Conservation (phyloP, 345 rosid species). For the Melastoma malabathricum region DNA sequence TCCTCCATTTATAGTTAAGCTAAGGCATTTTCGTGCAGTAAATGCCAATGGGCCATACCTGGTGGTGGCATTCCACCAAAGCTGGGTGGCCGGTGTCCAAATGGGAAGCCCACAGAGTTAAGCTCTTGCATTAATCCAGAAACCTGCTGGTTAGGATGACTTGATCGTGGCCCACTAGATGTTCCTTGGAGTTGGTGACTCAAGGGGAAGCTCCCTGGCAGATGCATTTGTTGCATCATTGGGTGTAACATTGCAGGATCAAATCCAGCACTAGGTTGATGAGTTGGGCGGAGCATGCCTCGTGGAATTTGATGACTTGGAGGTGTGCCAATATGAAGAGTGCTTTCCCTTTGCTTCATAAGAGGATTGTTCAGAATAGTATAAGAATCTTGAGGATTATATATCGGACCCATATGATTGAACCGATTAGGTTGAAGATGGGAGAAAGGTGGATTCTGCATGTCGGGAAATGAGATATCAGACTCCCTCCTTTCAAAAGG, state of each 20-base stretch:
- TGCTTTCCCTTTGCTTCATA: slow-evolving; percentile 46
- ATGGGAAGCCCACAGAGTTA: slow-evolving; percentile 43
- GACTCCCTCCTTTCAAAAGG: slow-evolving; percentile 35
- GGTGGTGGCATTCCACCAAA: slow-evolving; percentile 31
- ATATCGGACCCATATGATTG: slow-evolving; percentile 39
- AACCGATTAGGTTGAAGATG: slow-evolving; percentile 39
- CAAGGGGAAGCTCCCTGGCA: slow-evolving; percentile 44
- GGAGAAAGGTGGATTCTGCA: slow-evolving; percentile 27
- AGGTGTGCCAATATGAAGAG: slow-evolving; percentile 36
- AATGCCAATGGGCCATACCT: slow-evolving; percentile 1
- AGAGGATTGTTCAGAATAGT: slow-evolving; percentile 43
- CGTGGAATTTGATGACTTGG: slow-evolving; percentile 41
- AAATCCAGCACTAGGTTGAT: slow-evolving; percentile 42
- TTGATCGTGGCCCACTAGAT: slow-evolving; percentile 29
- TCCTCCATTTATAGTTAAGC: background rate
- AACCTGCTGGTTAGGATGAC: slow-evolving; percentile 43
- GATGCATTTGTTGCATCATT: slow-evolving; percentile 53
- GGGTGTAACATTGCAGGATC: slow-evolving; percentile 49
- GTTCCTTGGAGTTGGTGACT: slow-evolving; percentile 45
- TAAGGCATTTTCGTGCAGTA: background rate
- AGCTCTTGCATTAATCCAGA: slow-evolving; percentile 42
- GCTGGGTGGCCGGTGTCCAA: slow-evolving; percentile 47
- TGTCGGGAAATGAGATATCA: slow-evolving; percentile 29
- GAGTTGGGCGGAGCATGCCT: slow-evolving; percentile 51
- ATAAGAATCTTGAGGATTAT: slow-evolving; percentile 50